Base-by-base conservation (phyloP, 2,329 filamentous ascomycete species). In the Parasarocladium wereldwijsianum region DNA sequence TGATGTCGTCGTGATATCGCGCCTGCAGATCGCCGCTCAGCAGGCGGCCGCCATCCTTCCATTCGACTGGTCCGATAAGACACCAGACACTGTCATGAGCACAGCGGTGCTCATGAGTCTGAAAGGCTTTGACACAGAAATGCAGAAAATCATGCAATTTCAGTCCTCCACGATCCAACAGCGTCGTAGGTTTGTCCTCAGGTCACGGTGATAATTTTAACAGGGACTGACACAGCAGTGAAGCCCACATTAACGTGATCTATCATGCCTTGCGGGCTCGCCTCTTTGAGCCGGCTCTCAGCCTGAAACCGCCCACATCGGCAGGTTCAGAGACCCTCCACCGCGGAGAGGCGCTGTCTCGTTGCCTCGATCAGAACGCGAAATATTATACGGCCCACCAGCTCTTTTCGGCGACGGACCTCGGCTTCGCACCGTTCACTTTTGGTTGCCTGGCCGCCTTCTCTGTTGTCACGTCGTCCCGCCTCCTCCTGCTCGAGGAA, bases 401-500 rank as follows among this genome's bases (percentile, higher is more conserved):
- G 16, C 7, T 14, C 17, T 21, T 19, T 19, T 21, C 22, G 11
- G 12, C 15, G 17, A 5, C 26, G 4, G 17, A 21, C 4, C 26
- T 29, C 6, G 13, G 13, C 6, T 9, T 7, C 17, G 17, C 20
- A 14, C 26, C 26, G 17, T 29, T 29, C 26, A 29, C 26, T 4
- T 9, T 9, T 19, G 22, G 20, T 19, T 17, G 26, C 17, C 26
- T 29, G n/a, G 26, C 17, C 2, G 46, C 51, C 1, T 59, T 57
- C 27, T 36, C 38, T 6, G 36, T 54, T 9, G 45, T 56, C 6
- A 52, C 55, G 2, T 38, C 42, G 0, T 47, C 46, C 1, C 51
- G 55, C 1, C 40, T 60, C 2, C 38, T 58, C 4, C 42, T 55
- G 4, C 38, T 54, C 2, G 49, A 51, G 6, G 42, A 45, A 12